phyloP scores from a whole-genome alignment of 2,329 filamentous ascomycete genomes.

The Arthrobotrys sinensis region DNA sequence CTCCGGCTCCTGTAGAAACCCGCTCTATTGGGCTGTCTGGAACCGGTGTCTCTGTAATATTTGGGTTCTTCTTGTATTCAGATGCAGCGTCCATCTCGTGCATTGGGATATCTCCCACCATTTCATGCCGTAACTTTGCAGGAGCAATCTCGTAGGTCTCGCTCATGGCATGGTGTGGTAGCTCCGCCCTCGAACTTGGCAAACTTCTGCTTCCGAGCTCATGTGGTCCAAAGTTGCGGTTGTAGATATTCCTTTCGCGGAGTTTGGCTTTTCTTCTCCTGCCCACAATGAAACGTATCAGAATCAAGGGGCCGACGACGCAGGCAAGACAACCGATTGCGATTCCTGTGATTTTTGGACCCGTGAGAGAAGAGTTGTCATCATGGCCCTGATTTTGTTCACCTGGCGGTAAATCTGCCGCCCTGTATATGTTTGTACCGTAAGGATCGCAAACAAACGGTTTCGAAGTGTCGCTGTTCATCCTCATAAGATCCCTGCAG shows the following conservation, averaged over 20 bases:
- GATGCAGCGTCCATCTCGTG: slow-evolving; percentile 43
- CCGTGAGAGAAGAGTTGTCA: slow-evolving; percentile 20
- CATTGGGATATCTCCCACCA: slow-evolving; percentile 44
- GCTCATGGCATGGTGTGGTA: slow-evolving; percentile 43
- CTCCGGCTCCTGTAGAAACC: slow-evolving; percentile 39
- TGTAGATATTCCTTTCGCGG: slow-evolving; percentile 52
- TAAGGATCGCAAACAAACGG: slow-evolving; percentile 56
- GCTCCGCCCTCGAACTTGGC: slow-evolving; percentile 52
- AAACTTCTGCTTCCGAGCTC: slow-evolving; percentile 55
- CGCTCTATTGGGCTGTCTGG: slow-evolving; percentile 58
- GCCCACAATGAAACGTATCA: slow-evolving; percentile 51
- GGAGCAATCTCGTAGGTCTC: slow-evolving; percentile 46
- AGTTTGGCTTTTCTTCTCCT: slow-evolving; percentile 48
- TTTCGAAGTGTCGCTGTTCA: slow-evolving; percentile 57
- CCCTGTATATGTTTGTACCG: slow-evolving; percentile 45
- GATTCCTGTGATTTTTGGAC: slow-evolving; percentile 57
- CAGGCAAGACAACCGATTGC: slow-evolving; percentile 57
- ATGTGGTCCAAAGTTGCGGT: slow-evolving; percentile 35
- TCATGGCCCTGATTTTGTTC: slow-evolving; percentile 16
- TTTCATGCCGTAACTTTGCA: slow-evolving; percentile 52
- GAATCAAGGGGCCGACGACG: slow-evolving; percentile 47
- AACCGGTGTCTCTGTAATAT: slow-evolving; percentile 35
- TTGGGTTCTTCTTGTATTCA: slow-evolving; percentile 23
- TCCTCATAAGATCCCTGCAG: slow-evolving; percentile 46
- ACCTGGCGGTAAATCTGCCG: slow-evolving; percentile 30